phyloP scores from a whole-genome alignment of 495 filamentous ascomycete genomes.

The Elaphomyces granulatus region DNA sequence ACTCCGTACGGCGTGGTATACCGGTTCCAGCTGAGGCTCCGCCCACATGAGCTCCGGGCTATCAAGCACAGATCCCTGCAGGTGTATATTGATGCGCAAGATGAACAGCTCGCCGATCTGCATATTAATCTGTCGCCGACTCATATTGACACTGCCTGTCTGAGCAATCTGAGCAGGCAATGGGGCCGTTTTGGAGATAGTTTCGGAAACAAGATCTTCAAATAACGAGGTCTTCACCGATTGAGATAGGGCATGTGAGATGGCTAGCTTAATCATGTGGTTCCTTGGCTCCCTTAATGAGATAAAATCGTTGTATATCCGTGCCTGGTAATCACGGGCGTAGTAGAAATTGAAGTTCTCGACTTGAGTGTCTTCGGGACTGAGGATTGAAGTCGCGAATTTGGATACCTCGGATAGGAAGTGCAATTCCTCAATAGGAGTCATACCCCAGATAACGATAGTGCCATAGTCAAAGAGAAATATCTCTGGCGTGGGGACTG shows the following conservation, averaged over 20 bases:
- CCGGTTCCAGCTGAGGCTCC: slow-evolving; percentile 87
- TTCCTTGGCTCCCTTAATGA: slow-evolving; percentile 80
- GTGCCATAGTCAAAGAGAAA: slow-evolving; percentile 97
- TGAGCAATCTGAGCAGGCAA: slow-evolving; percentile 80
- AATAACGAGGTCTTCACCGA: slow-evolving; percentile 95
- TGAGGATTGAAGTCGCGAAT: slow-evolving; percentile 83
- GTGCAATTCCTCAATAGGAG: slow-evolving; percentile 61
- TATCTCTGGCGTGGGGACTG: slow-evolving; percentile 80
- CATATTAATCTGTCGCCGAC: slow-evolving; percentile 84
- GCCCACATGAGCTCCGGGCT: slow-evolving; percentile 97
- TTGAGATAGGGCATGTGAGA: slow-evolving; percentile 87
- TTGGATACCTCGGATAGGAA: slow-evolving; percentile 93
- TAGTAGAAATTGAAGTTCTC: slow-evolving; percentile 99
- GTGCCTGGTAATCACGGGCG: slow-evolving; percentile 87
- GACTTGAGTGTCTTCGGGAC: slow-evolving; percentile 75
- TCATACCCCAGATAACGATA: slow-evolving; percentile 99
- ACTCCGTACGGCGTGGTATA: slow-evolving; percentile 85
- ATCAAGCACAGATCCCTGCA: slow-evolving; percentile 94
- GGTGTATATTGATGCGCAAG: slow-evolving; percentile 88
- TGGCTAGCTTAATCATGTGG: slow-evolving; percentile 96
- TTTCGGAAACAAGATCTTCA: slow-evolving; percentile 88
- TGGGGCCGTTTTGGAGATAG: slow-evolving; percentile 77
- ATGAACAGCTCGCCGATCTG: slow-evolving; percentile 98
- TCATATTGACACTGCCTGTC: slow-evolving; percentile 79
- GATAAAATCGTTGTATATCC: slow-evolving; percentile 99